phyloP scores from a whole-genome alignment of 352 stramenopile genomes.

The Phytophthora hybrid region DNA sequence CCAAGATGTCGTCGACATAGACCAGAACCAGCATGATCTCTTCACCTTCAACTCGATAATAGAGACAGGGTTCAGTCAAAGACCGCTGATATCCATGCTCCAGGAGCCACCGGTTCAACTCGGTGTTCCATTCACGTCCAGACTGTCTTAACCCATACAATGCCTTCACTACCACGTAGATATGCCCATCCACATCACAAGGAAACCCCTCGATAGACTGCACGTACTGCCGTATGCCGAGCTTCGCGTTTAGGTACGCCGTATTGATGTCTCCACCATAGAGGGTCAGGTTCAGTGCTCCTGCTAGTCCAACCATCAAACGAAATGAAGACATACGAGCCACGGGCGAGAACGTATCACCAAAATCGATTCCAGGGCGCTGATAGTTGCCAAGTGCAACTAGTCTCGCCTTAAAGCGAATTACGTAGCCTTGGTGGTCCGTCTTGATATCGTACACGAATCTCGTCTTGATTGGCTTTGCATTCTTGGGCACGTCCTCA shows the following conservation, averaged over 20 bases:
- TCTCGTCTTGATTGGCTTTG: too few relatives aligned
- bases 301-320: constrained; percentile 10
- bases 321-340: constrained; percentile 17
- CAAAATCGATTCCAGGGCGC: constrained; percentile 8
- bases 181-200: not conserved
- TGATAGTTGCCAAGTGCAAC: constrained; percentile 15
- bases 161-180: not conserved
- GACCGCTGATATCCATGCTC: not conserved
- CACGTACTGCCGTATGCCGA: too few relatives aligned
- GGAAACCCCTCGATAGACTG: too few relatives aligned
- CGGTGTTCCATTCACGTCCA: constrained; percentile 21
- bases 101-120: constrained; percentile 17
- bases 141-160: constrained; percentile 20
- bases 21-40: too few relatives aligned
- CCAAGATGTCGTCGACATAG: too few relatives aligned
- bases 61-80: too few relatives aligned
- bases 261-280: not conserved
- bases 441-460: constrained; percentile 1
- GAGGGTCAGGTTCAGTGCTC: too few relatives aligned
- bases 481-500: too few relatives aligned
- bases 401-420: constrained; percentile 12
- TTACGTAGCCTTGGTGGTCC: constrained; percentile 12
- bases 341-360: constrained; percentile 9
- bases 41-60: too few relatives aligned
- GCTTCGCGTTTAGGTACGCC: constrained; percentile 10